Conservation (phyloP, 768 basidiomycete species). For the Agrocybe praecox region DNA sequence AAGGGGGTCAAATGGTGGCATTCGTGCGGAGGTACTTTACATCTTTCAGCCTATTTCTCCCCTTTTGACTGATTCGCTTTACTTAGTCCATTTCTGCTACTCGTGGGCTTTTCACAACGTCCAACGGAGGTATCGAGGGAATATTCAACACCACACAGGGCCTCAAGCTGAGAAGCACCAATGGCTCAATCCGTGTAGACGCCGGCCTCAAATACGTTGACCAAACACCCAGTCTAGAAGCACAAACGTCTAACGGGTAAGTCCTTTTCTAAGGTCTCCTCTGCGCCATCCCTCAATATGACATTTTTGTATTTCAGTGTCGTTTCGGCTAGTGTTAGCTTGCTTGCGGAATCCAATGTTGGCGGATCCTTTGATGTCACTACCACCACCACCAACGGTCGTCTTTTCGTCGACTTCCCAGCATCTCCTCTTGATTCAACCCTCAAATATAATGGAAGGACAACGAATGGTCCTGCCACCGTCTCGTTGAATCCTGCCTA, state of each 20-base stretch:
- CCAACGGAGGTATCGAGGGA: constrained; percentile 35
- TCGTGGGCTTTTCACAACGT: constrained; percentile 1
- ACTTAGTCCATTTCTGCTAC: neutral
- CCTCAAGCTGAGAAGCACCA: constrained; percentile 41
- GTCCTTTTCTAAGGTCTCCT: constrained; percentile 4
- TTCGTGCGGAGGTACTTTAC: constrained; percentile 1
- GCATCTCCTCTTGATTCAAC: constrained; percentile 36
- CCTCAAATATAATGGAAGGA: constrained; percentile 29
- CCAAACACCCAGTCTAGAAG: constrained; percentile 23
- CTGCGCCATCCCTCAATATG: neutral
- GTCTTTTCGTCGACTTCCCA: constrained; percentile 29
- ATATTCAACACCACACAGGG: constrained; percentile 35
- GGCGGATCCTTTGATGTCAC: constrained; percentile 35
- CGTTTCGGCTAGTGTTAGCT: constrained; percentile 30
- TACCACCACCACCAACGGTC: constrained; percentile 34
- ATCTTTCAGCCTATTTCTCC: no score
- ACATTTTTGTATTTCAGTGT: constrained; percentile 21
- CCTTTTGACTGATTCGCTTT: no score
- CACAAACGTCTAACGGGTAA: constrained; percentile 47
- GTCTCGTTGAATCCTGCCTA: constrained; percentile 35
- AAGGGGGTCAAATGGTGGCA: constrained; percentile 17
- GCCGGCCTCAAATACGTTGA: constrained; percentile 37
- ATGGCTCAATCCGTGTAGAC: constrained; percentile 38
- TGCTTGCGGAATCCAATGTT: constrained; percentile 26
- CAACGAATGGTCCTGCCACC: constrained; percentile 34